phyloP scores from a whole-genome alignment of 306 rosid species.

The Prunus salicina region DNA sequence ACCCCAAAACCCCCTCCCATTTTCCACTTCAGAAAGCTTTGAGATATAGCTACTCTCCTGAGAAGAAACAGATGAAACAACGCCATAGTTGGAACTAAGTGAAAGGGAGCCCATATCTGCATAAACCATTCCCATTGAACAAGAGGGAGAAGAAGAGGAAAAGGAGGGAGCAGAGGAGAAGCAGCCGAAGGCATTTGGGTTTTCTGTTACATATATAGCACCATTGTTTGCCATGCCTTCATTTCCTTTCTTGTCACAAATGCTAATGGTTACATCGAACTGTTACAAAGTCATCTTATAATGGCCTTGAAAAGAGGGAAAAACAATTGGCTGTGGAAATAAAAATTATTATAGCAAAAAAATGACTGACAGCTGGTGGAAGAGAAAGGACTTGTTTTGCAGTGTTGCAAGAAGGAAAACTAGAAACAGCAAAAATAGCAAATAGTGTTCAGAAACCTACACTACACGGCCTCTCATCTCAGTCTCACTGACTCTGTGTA shows the following conservation, averaged over 20 bases:
- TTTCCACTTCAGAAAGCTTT: slow-evolving; percentile 33
- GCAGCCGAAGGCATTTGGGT: slow-evolving; percentile 30
- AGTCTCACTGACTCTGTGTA: slow-evolving; percentile 11
- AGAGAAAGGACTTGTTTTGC: slow-evolving; percentile 3
- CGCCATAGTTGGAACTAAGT: slow-evolving; percentile 48
- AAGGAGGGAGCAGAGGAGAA: slow-evolving; percentile 26
- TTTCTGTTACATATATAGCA: slow-evolving; percentile 23
- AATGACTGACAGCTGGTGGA: slow-evolving; percentile 23
- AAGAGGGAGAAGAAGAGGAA: slow-evolving; percentile 14
- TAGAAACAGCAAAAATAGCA: slow-evolving; percentile 34
- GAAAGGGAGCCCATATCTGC: slow-evolving; percentile 67
- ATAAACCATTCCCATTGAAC: slow-evolving; percentile 57
- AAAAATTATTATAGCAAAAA: slow-evolving; percentile 4
- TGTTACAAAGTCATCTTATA: slow-evolving; percentile 32
- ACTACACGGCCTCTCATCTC: slow-evolving; percentile 9
- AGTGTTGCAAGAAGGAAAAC: slow-evolving; percentile 14
- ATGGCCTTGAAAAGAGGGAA: neutral
- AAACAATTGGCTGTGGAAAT: neutral
- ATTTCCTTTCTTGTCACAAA: slow-evolving; percentile 19
- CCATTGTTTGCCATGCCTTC: slow-evolving; percentile 43
- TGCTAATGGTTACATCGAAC: neutral
- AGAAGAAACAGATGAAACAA: slow-evolving; percentile 46
- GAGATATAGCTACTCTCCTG: slow-evolving; percentile 40
- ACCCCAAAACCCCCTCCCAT: slow-evolving; percentile 45
- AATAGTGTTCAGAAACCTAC: slow-evolving; percentile 28